phyloP scores from a whole-genome alignment of 1,284 basidiomycete species.

The Phlebopus sp. region DNA sequence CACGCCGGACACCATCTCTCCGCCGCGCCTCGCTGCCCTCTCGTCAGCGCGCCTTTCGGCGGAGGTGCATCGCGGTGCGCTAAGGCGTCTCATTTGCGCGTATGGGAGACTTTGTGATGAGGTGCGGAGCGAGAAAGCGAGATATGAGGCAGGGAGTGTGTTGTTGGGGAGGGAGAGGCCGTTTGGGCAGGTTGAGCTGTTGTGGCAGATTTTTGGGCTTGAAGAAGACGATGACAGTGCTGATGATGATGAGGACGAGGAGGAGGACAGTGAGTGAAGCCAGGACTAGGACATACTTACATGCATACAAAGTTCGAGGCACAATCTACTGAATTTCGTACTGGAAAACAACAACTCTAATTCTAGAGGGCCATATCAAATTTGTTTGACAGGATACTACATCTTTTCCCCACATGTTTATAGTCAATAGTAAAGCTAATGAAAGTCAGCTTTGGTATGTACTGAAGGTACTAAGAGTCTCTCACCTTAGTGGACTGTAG shows the following conservation, averaged over 20 bases:
- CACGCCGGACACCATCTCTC: conserved; percentile 69
- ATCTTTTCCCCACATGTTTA: too few species aligned
- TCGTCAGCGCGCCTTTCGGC: conserved; percentile 64
- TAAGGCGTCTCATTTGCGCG: conserved; percentile 63
- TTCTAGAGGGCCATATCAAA: too few species aligned
- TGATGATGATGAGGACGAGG: conserved; percentile 14
- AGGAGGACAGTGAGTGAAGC: conserved; percentile 18
- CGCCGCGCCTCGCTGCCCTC: conserved; percentile 72
- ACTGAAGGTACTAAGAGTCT: too few species aligned
- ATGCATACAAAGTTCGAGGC: too few species aligned
- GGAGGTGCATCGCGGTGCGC: conserved; percentile 71
- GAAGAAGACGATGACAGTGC: conserved; percentile 37
- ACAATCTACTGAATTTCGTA: too few species aligned
- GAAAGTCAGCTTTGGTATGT: too few species aligned
- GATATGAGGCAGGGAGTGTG: conserved; percentile 88
- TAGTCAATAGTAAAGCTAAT: too few species aligned
- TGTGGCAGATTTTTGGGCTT: conserved; percentile 75
- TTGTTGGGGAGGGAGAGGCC: conserved; percentile 80
- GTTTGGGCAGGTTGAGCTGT: conserved; percentile 69
- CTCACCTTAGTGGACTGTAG: too few species aligned
- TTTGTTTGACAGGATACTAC: too few species aligned
- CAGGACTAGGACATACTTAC: too few species aligned
- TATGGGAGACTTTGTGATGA: conserved; percentile 73
- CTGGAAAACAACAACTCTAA: too few species aligned
- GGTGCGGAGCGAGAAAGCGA: conserved; percentile 57